A percentile compares a stretch with the other conserved stretches of the same genome.
Evolutionary conservation across 345 rosid species (phyloP).

Genomic region (Carallia pectinifolia): DNA sequence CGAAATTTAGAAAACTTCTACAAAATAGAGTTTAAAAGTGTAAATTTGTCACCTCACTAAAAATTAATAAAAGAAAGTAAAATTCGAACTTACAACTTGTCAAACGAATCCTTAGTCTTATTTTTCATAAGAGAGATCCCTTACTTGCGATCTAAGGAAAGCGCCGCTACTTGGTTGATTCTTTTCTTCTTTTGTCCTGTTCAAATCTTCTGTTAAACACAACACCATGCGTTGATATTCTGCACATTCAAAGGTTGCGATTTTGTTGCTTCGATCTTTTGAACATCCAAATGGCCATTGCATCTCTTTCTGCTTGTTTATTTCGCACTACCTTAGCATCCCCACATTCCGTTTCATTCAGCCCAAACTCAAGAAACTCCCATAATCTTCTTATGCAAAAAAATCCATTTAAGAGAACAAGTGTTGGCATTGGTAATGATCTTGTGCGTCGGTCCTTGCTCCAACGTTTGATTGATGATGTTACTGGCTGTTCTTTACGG

Average conservation of each 20-base stretch:
- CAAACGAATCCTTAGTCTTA: too few species aligned
- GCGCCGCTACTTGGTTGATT: neutral
- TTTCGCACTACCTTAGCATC: neutral
- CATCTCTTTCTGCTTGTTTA: conserved; percentile 9
- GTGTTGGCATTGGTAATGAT: neutral
- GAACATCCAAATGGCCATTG: conserved; percentile 5
- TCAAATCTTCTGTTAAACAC: neutral
- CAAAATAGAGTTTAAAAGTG: too few species aligned
- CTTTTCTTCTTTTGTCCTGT: conserved; percentile 11
- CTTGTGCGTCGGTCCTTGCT: neutral
- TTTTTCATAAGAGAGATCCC: neutral
- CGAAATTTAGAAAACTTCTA: too few species aligned
- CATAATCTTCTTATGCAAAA: neutral
- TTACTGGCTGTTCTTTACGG: conserved; percentile 3
- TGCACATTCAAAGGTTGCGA: neutral
- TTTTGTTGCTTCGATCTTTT: neutral
- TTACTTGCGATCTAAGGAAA: neutral
- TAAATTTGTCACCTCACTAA: too few species aligned
- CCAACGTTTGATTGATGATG: conserved; percentile 4
- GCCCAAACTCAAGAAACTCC: conserved; percentile 3
- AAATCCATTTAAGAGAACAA: neutral
- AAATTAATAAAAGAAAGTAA: too few species aligned
- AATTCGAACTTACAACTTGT: too few species aligned
- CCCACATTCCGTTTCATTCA: conserved; percentile 12
- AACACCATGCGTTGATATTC: neutral